A percentile compares a stretch with the other conserved stretches of the same genome.
These are phyloP conservation scores for Yamadazyma epiphylla DNA, from an alignment of 1,139 yeast species.

Conservation along the genomic window DNA sequence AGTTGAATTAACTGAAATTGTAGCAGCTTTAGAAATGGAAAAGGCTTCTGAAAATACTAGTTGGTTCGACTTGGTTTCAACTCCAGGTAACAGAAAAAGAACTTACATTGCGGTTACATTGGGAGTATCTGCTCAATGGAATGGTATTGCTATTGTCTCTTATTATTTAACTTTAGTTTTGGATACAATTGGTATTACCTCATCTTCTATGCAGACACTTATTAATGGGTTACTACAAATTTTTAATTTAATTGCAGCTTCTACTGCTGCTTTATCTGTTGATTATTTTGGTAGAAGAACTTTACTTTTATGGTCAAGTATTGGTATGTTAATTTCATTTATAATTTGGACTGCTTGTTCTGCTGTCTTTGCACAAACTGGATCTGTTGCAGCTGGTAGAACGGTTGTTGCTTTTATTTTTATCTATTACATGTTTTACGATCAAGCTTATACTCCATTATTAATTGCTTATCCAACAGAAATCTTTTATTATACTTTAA, in stretches of 20 bases:
- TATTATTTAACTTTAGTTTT: conserved; percentile 44
- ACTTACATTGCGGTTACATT: conserved; percentile 15
- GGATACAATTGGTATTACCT: conserved; percentile 42
- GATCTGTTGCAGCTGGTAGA: conserved; percentile 34
- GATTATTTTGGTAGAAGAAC: conserved; percentile 47
- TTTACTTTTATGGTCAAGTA: conserved; percentile 34
- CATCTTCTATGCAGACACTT: conserved; percentile 11
- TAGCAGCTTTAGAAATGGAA: conserved; percentile 9
- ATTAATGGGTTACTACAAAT: conserved; percentile 14
- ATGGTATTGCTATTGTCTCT: conserved; percentile 15
- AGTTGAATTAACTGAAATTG: conserved; percentile 13
- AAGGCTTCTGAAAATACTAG: conserved; percentile 8
- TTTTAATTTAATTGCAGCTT: conserved; percentile 11
- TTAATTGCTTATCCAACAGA: conserved; percentile 39
- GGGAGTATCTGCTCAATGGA: conserved; percentile 15
- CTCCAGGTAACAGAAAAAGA: conserved; percentile 13
- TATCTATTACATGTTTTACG: conserved; percentile 44
- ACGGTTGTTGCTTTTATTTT: conserved; percentile 49
- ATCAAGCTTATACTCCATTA: conserved; percentile 44
- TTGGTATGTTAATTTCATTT: conserved; percentile 34
- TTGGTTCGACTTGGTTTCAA: conserved; percentile 13
- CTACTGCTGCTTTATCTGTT: conserved; percentile 32
- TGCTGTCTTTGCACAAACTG: conserved; percentile 18
- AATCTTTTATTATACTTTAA: conserved; percentile 22
- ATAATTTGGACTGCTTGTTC: conserved; percentile 34